A percentile compares a stretch with the other conserved stretches of the same genome.
Conservation (phyloP, 768 basidiomycete species). For the Collybiopsis confluens region DNA sequence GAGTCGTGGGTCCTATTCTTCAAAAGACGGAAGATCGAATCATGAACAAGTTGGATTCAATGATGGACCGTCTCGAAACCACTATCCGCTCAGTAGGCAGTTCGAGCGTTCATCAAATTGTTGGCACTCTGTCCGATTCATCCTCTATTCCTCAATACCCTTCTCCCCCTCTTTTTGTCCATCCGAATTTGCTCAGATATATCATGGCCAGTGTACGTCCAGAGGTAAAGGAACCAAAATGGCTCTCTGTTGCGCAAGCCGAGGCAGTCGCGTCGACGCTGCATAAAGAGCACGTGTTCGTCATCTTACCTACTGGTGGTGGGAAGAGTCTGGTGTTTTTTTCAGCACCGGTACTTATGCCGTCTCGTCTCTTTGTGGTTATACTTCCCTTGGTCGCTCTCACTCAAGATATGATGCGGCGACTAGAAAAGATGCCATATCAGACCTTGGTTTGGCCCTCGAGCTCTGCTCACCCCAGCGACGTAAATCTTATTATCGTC, state of each 20-base stretch:
- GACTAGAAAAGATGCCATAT: neutral
- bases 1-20: neutral
- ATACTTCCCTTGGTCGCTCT: neutral
- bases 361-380: neutral
- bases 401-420: neutral
- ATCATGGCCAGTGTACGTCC: neutral
- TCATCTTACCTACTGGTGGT: neutral
- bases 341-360: neutral
- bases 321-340: neutral
- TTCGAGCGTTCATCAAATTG: neutral
- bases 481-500: neutral
- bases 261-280: neutral
- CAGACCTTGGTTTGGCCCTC: neutral
- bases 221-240: neutral
- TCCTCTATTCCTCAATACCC: neutral
- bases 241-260: neutral
- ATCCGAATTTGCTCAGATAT: neutral
- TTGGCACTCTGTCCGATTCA: neutral
- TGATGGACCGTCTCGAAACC: neutral
- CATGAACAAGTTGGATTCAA: neutral
- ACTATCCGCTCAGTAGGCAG: neutral
- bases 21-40: neutral
- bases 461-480: too few relatives aligned
- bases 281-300: neutral
- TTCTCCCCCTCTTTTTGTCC: neutral